Evolutionary conservation across 2,329 filamentous ascomycete species (phyloP).

Genomic region (Metarhizium rileyi): DNA sequence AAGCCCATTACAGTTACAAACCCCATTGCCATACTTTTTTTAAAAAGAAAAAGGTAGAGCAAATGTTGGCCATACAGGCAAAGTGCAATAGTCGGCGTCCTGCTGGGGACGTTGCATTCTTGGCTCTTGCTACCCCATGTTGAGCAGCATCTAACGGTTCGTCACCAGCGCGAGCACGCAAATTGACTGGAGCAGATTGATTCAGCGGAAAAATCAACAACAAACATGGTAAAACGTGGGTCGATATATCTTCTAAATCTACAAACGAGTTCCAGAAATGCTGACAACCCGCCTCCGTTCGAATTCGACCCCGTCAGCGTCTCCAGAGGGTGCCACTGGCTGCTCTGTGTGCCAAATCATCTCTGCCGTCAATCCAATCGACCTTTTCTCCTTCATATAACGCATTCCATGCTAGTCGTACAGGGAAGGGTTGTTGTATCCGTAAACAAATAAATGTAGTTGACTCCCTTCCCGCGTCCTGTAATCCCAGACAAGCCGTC

Average conservation of each 20-base stretch:
- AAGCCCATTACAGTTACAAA: too few species aligned
- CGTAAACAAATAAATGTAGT: not conserved
- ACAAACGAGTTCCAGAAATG: not conserved
- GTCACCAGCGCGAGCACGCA: too few species aligned
- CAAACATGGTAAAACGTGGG: not conserved
- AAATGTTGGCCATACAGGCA: too few species aligned
- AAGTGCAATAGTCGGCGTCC: too few species aligned
- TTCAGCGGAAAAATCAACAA: too few species aligned
- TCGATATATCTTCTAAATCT: not conserved
- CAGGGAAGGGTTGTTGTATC: conserved; percentile 1
- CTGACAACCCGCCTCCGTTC: not conserved
- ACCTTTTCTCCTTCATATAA: not conserved
- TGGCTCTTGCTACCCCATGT: too few species aligned
- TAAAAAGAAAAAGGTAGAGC: too few species aligned
- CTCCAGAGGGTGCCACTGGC: not conserved
- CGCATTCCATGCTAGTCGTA: conserved; percentile 5
- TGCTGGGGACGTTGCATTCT: too few species aligned
- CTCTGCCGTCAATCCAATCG: not conserved
- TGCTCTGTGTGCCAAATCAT: not conserved
- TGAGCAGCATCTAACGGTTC: too few species aligned
- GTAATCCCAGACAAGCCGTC: not conserved
- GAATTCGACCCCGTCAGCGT: not conserved
- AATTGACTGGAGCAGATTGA: too few species aligned
- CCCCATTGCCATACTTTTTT: too few species aligned
- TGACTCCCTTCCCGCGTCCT: not conserved